Base-by-base conservation (phyloP, 371 early-diverging fungal species). In the Mucor irregularis region DNA sequence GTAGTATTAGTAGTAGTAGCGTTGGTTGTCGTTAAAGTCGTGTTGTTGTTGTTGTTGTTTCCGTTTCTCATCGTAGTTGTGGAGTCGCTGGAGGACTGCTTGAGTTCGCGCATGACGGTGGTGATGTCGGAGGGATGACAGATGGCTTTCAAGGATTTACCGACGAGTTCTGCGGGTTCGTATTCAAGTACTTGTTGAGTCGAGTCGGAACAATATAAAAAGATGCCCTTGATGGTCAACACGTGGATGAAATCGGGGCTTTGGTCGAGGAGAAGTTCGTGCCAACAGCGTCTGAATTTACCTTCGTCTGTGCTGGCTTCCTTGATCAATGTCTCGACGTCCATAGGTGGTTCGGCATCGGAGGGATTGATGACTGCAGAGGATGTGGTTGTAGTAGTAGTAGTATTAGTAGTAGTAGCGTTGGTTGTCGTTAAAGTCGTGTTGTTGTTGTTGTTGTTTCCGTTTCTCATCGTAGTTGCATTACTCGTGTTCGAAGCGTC, bases 91-190 rank as follows among this genome's bases (percentile, higher is more conserved):
- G 73, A 69, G 0, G 75, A 62, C 34, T 76, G 74, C 46, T 80
- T 80, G 13, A 88, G 49, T 62, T 88, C 86, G 3, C 87, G 72
- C 73, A 86, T 78, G 3, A 83, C 83, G 4, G 80, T 65, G 6
- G 83, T 76, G 22, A 82, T 62, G 54, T 88, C 88, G 11, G 82
- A 80, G 2, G 84, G 83, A 58, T 88, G 88, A 42, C 85, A 80
- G 48, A 84, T 78, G 22, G 74, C 74, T 46, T 76, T 70, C n/a
- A 87, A 49, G 3, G 73, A 69, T 24, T 71, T 68, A 6, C 85
- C 84, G 25, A 82, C 50, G n/a, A 87, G 58, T 26, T 87, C 85
- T 3, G 64, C 54, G 5, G 75, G 61, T 2, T 73, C 65, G 55
- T 78, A 85, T 29, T 68, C 80, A n/a, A 81, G 64, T 13, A 86